Evolutionary conservation across 768 basidiomycete genomes (phyloP).

Genomic region (Cystobasidium tubakii): DNA sequence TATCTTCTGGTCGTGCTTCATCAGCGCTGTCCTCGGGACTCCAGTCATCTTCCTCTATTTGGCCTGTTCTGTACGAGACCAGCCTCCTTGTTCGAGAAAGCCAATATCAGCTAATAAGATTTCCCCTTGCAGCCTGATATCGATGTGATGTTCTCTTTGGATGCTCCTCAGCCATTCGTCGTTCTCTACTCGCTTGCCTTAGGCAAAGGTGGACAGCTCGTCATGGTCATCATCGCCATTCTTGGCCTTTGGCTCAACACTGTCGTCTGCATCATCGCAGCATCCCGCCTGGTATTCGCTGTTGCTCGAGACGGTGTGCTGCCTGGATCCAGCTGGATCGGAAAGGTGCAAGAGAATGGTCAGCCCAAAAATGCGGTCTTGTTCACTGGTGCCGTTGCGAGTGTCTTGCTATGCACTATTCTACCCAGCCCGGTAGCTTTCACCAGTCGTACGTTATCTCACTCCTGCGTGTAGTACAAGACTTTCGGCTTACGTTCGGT

Average conservation of each 20-base stretch:
- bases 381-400: slow-evolving; percentile 70
- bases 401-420: slow-evolving; percentile 72
- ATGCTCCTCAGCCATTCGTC: slow-evolving; percentile 86
- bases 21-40: slow-evolving; percentile 75
- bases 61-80: slow-evolving; percentile 55
- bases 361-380: slow-evolving; percentile 81
- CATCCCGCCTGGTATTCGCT: slow-evolving; percentile 81
- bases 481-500: background rate
- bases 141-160: slow-evolving; percentile 65
- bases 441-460: slow-evolving; percentile 55
- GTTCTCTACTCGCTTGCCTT: slow-evolving; percentile 77
- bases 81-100: background rate
- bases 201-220: slow-evolving; percentile 68
- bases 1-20: slow-evolving; percentile 68
- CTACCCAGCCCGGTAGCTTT: slow-evolving; percentile 86
- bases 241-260: slow-evolving; percentile 84
- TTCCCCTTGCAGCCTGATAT: slow-evolving; percentile 50
- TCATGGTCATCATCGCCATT: slow-evolving; percentile 80
- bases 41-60: slow-evolving; percentile 71
- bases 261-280: slow-evolving; percentile 76
- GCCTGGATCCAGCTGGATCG: slow-evolving; percentile 76
- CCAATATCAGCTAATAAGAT: too few relatives aligned
- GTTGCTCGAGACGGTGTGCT: slow-evolving; percentile 91
- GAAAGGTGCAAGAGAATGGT: slow-evolving; percentile 62
- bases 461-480: background rate